These are phyloP conservation scores for Epichloe bromicola DNA, from an alignment of 2,329 filamentous ascomycete genomes.

Conservation along the genomic window DNA sequence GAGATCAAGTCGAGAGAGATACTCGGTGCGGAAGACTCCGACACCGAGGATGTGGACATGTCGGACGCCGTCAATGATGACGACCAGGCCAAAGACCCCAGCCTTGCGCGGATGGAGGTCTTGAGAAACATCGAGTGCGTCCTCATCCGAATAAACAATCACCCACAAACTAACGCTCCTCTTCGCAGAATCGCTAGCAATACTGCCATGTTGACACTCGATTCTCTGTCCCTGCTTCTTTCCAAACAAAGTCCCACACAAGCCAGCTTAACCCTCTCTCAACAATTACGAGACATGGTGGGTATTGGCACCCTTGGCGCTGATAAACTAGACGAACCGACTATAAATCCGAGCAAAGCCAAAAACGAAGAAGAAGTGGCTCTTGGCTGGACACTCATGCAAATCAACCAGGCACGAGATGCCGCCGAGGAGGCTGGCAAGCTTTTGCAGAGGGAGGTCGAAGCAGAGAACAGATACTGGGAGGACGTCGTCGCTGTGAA, in stretches of 20 bases:
- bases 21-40: slow-evolving; percentile 28
- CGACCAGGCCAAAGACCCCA: slow-evolving; percentile 29
- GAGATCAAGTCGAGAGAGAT: slow-evolving; percentile 42
- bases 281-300: slow-evolving; percentile 53
- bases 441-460: slow-evolving; percentile 63
- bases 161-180: neutral
- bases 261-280: slow-evolving; percentile 57
- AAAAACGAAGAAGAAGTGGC: slow-evolving; percentile 44
- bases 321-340: slow-evolving; percentile 50
- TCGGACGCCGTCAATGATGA: slow-evolving; percentile 35
- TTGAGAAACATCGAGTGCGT: slow-evolving; percentile 44
- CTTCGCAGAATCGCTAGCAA: slow-evolving; percentile 27
- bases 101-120: slow-evolving; percentile 44
- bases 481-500: slow-evolving; percentile 69
- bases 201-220: slow-evolving; percentile 56
- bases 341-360: slow-evolving; percentile 39
- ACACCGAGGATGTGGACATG: slow-evolving; percentile 32
- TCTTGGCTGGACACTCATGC: slow-evolving; percentile 65
- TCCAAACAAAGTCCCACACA: slow-evolving; percentile 68
- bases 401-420: slow-evolving; percentile 61
- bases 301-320: slow-evolving; percentile 63
- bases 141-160: neutral
- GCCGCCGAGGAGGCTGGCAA: slow-evolving; percentile 59
- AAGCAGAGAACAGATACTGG: slow-evolving; percentile 79
- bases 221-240: slow-evolving; percentile 71